phyloP scores from a whole-genome alignment of 768 basidiomycete genomes.

The Tulasnella sp. region DNA sequence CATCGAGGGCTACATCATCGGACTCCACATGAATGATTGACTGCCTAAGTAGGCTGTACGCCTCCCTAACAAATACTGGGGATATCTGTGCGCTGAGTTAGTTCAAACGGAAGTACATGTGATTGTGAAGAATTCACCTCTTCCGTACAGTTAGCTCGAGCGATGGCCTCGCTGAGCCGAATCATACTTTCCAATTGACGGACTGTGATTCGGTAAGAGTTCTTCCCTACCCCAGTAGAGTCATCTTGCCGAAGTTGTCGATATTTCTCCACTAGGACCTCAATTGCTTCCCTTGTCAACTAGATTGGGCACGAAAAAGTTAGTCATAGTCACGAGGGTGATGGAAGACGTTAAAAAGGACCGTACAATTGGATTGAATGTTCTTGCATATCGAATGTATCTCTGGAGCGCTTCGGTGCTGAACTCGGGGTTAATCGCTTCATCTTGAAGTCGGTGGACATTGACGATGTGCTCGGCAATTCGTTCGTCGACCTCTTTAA shows the following conservation, averaged over 20 bases:
- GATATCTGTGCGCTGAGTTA: constrained; percentile 47
- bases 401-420: constrained; percentile 92
- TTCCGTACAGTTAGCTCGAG: constrained; percentile 89
- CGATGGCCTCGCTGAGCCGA: constrained; percentile 92
- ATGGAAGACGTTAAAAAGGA: neutral
- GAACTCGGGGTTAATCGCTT: constrained; percentile 92
- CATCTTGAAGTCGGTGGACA: constrained; percentile 89
- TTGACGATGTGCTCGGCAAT: constrained; percentile 96
- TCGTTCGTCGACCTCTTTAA: constrained; percentile 81
- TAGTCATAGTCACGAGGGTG: constrained; percentile 2
- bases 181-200: constrained; percentile 98
- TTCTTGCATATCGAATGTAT: constrained; percentile 93
- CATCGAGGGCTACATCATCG: constrained; percentile 95
- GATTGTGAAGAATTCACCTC: constrained; percentile 40
- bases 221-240: constrained; percentile 69
- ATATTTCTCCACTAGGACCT: constrained; percentile 91
- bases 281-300: constrained; percentile 87
- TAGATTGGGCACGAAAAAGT: constrained; percentile 26
- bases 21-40: constrained; percentile 99
- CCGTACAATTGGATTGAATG: constrained; percentile 89
- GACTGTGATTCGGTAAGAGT: constrained; percentile 95
- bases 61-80: constrained; percentile 89
- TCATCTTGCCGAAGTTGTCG: constrained; percentile 86
- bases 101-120: neutral
- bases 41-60: constrained; percentile 82